Conservation (phyloP, 306 rosid species). For the Begonia peltatifolia region DNA sequence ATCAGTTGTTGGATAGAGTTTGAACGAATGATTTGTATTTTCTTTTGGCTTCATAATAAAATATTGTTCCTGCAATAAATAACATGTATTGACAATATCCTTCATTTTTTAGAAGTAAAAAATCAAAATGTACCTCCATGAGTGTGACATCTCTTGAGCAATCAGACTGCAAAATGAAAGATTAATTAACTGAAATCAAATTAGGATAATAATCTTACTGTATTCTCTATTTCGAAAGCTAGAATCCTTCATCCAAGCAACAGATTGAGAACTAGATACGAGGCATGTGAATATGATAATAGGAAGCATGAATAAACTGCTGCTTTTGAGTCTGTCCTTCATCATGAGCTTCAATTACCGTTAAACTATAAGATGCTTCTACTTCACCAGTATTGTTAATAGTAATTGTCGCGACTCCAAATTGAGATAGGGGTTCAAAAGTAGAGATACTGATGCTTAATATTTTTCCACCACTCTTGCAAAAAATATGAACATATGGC, state of each 20-base stretch:
- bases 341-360: constrained; percentile 20
- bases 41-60: constrained; percentile 78
- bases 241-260: neutral
- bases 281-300: too few relatives aligned
- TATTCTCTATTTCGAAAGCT: neutral
- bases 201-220: neutral
- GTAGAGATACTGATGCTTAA: constrained; percentile 63
- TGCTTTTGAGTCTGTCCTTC: too few relatives aligned
- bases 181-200: constrained; percentile 13
- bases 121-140: constrained; percentile 59
- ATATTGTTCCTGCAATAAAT: constrained; percentile 56
- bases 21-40: constrained; percentile 43
- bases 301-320: too few relatives aligned
- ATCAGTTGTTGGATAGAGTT: constrained; percentile 67
- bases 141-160: constrained; percentile 75
- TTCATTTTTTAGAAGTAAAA: neutral
- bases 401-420: constrained; percentile 69
- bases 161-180: constrained; percentile 60
- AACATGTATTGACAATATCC: neutral
- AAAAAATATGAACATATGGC: neutral
- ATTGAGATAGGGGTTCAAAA: constrained; percentile 77
- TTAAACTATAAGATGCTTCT: constrained; percentile 92
- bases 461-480: constrained; percentile 90
- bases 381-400: constrained; percentile 80
- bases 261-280: too few relatives aligned